phyloP scores from a whole-genome alignment of 192 early-diverging fungal species.

The Funneliformis mosseae region DNA sequence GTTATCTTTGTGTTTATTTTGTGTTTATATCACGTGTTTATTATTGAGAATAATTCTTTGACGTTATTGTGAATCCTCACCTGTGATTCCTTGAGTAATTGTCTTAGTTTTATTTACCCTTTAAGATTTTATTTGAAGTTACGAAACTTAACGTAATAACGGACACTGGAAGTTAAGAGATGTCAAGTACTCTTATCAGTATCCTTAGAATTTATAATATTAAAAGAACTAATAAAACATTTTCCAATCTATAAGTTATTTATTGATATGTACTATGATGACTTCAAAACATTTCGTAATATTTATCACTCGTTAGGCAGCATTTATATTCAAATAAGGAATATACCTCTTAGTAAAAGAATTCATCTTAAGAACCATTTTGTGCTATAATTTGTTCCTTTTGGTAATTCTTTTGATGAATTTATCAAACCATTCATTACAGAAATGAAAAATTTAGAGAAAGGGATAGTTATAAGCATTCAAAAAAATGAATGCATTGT shows the following conservation, averaged over 20 bases:
- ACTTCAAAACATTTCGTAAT: background rate
- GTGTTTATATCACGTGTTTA: too few species aligned
- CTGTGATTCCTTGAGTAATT: too few species aligned
- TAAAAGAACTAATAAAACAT: background rate
- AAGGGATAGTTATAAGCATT: background rate
- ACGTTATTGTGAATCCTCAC: too few species aligned
- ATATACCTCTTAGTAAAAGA: background rate
- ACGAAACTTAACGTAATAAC: too few species aligned
- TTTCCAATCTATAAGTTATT: slow-evolving; percentile 6
- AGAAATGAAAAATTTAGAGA: background rate
- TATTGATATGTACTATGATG: slow-evolving; percentile 1
- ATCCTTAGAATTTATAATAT: background rate
- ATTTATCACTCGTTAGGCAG: background rate
- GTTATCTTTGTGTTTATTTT: too few species aligned
- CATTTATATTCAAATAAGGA: background rate
- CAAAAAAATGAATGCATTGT: background rate
- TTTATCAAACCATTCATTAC: background rate
- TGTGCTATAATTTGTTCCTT: background rate
- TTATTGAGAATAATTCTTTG: too few species aligned
- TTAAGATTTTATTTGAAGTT: too few species aligned
- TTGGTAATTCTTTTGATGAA: background rate
- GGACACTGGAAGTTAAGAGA: background rate
- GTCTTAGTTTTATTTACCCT: too few species aligned
- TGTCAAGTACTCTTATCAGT: background rate
- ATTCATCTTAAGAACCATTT: background rate